Conservation (phyloP, 129 eudicot species). For the Flaveria sonorensis region DNA sequence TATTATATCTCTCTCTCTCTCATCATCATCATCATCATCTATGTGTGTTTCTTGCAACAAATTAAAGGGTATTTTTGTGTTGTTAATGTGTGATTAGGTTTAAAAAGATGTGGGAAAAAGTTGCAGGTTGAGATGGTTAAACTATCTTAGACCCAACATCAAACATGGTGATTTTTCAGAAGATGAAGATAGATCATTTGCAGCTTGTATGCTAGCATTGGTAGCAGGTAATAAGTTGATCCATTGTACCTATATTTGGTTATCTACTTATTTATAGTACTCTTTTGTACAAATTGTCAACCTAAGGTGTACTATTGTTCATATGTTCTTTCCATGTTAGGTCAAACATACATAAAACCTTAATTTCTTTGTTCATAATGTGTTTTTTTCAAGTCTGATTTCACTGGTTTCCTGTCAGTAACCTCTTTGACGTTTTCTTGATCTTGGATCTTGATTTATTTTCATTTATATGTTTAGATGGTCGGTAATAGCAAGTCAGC, state of each 20-base stretch:
- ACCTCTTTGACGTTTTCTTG: neutral
- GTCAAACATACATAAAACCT: constrained; percentile 20
- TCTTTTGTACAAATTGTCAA: constrained; percentile 17
- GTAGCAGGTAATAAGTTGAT: constrained; percentile 69
- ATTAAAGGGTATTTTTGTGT: neutral
- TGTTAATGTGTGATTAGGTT: constrained; percentile 35
- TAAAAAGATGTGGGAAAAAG: constrained; percentile 80
- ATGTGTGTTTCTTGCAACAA: constrained; percentile 11
- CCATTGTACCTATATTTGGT: constrained; percentile 19
- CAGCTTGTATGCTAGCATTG: constrained; percentile 76
- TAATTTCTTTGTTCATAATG: neutral
- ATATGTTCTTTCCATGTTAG: constrained; percentile 24
- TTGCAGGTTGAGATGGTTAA: constrained; percentile 84
- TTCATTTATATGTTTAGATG: constrained; percentile 49
- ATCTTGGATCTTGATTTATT: neutral
- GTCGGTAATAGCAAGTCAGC: constrained; percentile 87
- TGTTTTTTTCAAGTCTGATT: neutral
- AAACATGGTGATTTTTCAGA: constrained; percentile 94
- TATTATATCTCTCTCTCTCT: constrained; percentile 1
- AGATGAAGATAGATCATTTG: constrained; percentile 88
- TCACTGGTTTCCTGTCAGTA: neutral
- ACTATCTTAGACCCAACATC: constrained; percentile 87
- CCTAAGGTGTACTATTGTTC: constrained; percentile 10
- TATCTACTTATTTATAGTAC: neutral
- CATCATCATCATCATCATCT: neutral